Evolutionary conservation across 345 rosid genomes (phyloP), one percentile per base, ranked within the genome.

Genomic region (Raphanus raphanistrum): DNA sequence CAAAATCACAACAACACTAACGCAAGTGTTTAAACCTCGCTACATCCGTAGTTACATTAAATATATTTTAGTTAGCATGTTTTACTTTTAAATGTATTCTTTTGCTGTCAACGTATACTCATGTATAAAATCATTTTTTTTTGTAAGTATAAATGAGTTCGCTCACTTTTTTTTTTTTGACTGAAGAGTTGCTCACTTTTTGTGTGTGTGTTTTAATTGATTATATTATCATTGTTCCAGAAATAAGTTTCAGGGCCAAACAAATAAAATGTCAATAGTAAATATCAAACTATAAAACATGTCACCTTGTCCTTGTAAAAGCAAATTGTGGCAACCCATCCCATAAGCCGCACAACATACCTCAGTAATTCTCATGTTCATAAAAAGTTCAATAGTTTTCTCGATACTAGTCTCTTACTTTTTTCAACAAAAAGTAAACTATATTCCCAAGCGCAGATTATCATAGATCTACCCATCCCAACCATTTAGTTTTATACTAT

Each of bases 231-330:
- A 64, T n/a, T 8, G 38, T 6, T 31, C 17, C 6, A 41, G n/a
- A 11, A 17, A 33, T 33, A 33, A 67, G 13, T 9, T 17, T 32
- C 57, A n/a, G 17, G 75, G 71, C 8, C 55, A 61, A n/a, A 62
- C 2, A 74, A 4, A 43, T 25, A 45, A 63, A 79, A 80, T 69
- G 79, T 79, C 82, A 80, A 69, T 11, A 10, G 13, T 70, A 64
- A 70, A 80, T 31, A 74, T 71, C 63, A 80, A 74, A 63, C 60
- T 68, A 27, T 12, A 70, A 63, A 63, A 63, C 54, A 70, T 74
- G 72, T 54, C 79, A 79, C 69, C 8, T 63, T 73, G 79, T 79
- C 75, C 66, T 73, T 68, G 71, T 63, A 57, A 69, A 74, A 70
- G 79, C 62, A 79, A 75, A 63, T 9, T 50, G 55, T 1, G 55